Conservation (phyloP, 2,329 filamentous ascomycete species). For the Didymella pomorum region DNA sequence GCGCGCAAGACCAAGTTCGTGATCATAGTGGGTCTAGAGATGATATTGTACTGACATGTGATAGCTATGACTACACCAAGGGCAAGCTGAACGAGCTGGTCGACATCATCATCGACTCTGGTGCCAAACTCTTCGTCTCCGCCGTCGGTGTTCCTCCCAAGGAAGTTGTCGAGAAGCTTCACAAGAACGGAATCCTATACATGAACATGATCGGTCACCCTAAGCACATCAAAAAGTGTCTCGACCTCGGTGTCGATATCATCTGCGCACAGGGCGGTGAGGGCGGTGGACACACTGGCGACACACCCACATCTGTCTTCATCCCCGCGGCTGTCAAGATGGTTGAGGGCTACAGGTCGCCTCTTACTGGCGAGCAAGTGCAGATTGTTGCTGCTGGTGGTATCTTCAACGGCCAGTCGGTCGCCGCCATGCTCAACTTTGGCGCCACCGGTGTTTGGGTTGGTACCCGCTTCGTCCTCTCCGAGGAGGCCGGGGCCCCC, state of each 20-base stretch:
- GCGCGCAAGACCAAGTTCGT: conserved; percentile 91
- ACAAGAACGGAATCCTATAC: conserved; percentile 86
- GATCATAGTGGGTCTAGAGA: neutral
- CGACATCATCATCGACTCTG: conserved; percentile 90
- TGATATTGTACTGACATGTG: neutral
- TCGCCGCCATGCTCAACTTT: conserved; percentile 91
- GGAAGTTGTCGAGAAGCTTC: conserved; percentile 86
- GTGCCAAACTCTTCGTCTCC: conserved; percentile 92
- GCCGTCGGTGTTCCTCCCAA: conserved; percentile 94
- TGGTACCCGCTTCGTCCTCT: conserved; percentile 93
- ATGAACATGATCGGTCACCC: conserved; percentile 99
- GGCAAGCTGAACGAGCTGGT: conserved; percentile 92
- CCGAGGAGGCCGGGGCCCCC: conserved; percentile 92
- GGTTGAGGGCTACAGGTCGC: conserved; percentile 80
- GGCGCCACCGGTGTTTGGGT: conserved; percentile 95
- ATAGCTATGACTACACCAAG: conserved; percentile 99
- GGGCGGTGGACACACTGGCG: conserved; percentile 94
- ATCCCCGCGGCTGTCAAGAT: conserved; percentile 91
- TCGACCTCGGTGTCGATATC: conserved; percentile 87
- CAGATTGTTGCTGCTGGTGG: conserved; percentile 94
- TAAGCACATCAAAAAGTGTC: conserved; percentile 97
- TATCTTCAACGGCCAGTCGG: conserved; percentile 88
- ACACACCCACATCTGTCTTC: conserved; percentile 88
- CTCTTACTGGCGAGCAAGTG: conserved; percentile 84
- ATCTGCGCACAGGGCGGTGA: conserved; percentile 99